Evolutionary conservation across 1,139 yeast genomes (phyloP), one percentile per base, ranked within the genome.

Genomic region (Hanseniaspora gamundiae): DNA sequence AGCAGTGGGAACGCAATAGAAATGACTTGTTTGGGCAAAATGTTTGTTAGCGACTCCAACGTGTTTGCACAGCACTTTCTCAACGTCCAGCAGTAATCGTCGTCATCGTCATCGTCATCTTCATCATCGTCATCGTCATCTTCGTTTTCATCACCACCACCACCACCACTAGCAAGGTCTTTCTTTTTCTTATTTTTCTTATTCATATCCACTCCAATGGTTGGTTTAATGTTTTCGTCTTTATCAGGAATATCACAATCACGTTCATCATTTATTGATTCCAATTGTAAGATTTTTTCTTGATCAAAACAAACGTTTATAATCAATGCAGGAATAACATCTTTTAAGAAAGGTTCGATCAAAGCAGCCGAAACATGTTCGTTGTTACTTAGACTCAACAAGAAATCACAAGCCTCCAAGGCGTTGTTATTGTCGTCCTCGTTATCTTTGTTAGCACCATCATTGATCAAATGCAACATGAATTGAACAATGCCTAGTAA

Each of bases 1-100:
- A 91, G 68, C 19, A 80, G 67, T 2, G 98, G 97, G 50, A 88
- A 69, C 1, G 86, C 71, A 13, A 76, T 69, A 31, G 71, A 68
- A 41, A 88, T 67, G 2, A 86, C 91, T 47, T 75, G 77, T 8
- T 70, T 71, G 0, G 96, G 91, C 48, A 74, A 71, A 43, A 71
- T 69, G 24, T 78, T 70, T 0, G 96, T 82, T 48, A 91, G 68
- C 2, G 80, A 74, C 60, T 91, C 98, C 41, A 91, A 69, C 0
- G 96, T 81, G 2, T 96, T 94, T 5, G 97, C 97, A 4, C 95
- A 73, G 61, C 97, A 88, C 62, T 88, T 91, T 58, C 98, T 73
- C 48, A 91, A 66, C 55, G 81, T 86, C 98, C 98, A 91, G 53
- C 80, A 88, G 14, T 62, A 61, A 35, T 62, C 65, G n/a, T 63